Percentiles rank a stretch among this genome's conserved stretches.
Conservation (phyloP, 305 asterid species). For the Fraxinus paxiana region DNA sequence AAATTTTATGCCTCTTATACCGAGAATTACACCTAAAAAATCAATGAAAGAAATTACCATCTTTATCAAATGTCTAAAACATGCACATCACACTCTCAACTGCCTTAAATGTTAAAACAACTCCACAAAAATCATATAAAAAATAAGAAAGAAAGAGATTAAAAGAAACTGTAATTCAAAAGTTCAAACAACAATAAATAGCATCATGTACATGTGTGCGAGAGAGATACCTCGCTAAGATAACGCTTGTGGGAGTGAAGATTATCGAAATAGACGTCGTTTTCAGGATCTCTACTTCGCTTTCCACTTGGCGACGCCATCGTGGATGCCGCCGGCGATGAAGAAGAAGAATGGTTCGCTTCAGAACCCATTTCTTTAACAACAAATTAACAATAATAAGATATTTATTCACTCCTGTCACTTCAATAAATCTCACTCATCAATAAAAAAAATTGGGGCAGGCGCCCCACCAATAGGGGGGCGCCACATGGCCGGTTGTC, state of each 20-base stretch:
- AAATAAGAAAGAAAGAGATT: neutral
- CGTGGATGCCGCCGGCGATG: constrained; percentile 29
- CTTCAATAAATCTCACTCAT: neutral
- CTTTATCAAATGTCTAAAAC: neutral
- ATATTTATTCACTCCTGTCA: constrained; percentile 18
- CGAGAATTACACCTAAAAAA: neutral
- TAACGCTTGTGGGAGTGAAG: constrained; percentile 89
- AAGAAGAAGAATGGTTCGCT: constrained; percentile 16
- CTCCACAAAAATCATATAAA: neutral
- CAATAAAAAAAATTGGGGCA: neutral
- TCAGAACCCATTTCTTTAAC: constrained; percentile 48
- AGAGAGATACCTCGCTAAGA: constrained; percentile 69
- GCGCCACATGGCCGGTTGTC: too few relatives aligned
- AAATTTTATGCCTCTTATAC: neutral
- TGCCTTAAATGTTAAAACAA: neutral
- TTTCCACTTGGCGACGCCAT: constrained; percentile 42
- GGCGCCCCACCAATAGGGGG: too few relatives aligned
- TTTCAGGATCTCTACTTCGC: constrained; percentile 80
- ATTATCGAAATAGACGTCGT: constrained; percentile 88
- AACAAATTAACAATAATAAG: neutral
- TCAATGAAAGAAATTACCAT: neutral
- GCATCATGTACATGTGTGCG: neutral
- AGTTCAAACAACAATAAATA: neutral
- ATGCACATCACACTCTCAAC: neutral
- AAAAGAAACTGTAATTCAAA: neutral